A percentile compares a stretch with the other conserved stretches of the same genome.
These are phyloP conservation scores for Geosmithia flava DNA, from an alignment of 2,329 filamentous ascomycete genomes.

Conservation along the genomic window DNA sequence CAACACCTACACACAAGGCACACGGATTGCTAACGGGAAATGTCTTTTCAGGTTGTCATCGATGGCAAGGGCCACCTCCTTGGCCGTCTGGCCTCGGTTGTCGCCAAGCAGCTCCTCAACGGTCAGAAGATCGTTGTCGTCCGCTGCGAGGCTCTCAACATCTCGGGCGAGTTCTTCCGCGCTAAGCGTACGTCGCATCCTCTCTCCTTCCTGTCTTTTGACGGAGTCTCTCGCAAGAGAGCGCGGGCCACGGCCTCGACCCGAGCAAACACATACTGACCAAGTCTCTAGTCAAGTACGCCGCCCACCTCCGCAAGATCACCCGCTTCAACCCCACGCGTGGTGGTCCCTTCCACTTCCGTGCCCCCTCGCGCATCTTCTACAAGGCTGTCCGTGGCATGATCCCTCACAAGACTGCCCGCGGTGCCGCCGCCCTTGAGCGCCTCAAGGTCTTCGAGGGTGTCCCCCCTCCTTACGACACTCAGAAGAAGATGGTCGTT, in stretches of 20 bases:
- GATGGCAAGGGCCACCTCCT: constrained; percentile 99
- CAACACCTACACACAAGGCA: not conserved
- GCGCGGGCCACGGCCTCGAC: not conserved
- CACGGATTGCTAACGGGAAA: constrained; percentile 1
- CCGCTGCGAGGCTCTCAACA: constrained; percentile 98
- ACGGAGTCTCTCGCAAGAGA: not conserved
- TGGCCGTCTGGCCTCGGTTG: constrained; percentile 93
- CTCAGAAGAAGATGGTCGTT: constrained; percentile 99
- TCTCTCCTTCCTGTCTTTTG: not conserved
- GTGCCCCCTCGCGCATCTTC: constrained; percentile 97
- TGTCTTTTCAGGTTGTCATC: constrained; percentile 68
- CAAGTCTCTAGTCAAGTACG: constrained; percentile 86
- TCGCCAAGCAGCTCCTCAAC: constrained; percentile 97
- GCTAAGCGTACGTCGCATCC: constrained; percentile 80
- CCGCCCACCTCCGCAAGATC: constrained; percentile 99
- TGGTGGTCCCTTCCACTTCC: constrained; percentile 99
- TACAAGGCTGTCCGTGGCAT: constrained; percentile 99
- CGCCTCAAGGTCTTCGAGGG: constrained; percentile 99
- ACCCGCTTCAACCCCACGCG: constrained; percentile 99
- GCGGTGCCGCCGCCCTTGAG: constrained; percentile 91
- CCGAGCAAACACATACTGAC: not conserved
- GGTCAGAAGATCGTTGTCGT: constrained; percentile 99
- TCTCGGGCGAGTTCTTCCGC: constrained; percentile 99
- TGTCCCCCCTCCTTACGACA: constrained; percentile 97
- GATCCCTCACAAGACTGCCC: constrained; percentile 99